Evolutionary conservation across 2,329 filamentous ascomycete genomes (phyloP).

Genomic region (Neopestalotiopsis clavispora): DNA sequence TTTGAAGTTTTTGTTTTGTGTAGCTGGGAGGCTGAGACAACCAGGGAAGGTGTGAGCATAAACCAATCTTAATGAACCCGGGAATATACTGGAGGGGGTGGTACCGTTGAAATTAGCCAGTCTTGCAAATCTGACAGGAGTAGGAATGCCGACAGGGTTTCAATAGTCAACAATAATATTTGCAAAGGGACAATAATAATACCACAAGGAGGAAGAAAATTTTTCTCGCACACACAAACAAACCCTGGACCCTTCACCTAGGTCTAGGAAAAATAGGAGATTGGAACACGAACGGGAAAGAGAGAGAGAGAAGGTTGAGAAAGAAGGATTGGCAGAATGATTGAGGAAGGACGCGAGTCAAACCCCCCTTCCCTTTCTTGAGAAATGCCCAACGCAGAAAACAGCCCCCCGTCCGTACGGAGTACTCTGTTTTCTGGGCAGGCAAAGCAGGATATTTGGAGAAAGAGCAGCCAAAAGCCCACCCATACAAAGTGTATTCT

Average conservation of each 20-base stretch:
- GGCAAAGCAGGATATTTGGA: not conserved
- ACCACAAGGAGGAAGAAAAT: not conserved
- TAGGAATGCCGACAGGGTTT: not conserved
- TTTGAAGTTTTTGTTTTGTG: not conserved
- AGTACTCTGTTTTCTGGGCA: not conserved
- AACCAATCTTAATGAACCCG: conserved; percentile 12
- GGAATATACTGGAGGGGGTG: not conserved
- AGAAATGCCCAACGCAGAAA: not conserved
- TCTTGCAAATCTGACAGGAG: not conserved
- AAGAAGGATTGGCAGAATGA: not conserved
- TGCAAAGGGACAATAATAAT: not conserved
- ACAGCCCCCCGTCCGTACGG: no score
- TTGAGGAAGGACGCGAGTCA: not conserved
- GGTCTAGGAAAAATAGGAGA: not conserved
- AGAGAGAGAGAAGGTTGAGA: not conserved
- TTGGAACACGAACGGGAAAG: not conserved
- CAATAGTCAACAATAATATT: not conserved
- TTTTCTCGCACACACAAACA: not conserved
- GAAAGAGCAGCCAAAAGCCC: not conserved
- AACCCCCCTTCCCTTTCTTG: not conserved
- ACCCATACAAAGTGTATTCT: not conserved
- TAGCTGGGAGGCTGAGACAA: conserved; percentile 12
- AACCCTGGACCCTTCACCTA: not conserved
- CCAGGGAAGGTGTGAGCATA: conserved; percentile 15
- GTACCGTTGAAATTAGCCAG: conserved; percentile 5